Percentiles rank a stretch among this genome's conserved stretches.
phyloP scores from a whole-genome alignment of 2,329 filamentous ascomycete species.

The Aspergillus oerlinghausenensis region DNA sequence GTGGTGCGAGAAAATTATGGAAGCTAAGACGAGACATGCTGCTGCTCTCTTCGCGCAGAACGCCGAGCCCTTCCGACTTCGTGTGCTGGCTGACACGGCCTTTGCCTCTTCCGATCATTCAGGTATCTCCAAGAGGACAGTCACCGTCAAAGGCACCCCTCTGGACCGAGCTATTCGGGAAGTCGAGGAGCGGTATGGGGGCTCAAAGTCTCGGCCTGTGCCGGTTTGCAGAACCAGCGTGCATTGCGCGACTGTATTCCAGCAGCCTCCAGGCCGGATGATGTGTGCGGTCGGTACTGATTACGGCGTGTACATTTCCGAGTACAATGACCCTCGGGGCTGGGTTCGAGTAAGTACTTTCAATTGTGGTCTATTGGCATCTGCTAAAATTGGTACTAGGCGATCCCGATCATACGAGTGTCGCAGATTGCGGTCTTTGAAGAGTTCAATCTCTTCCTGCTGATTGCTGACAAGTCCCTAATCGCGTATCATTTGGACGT shows the following conservation, averaged over 20 bases:
- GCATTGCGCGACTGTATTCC: conserved; percentile 90
- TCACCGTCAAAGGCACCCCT: conserved; percentile 84
- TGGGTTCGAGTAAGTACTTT: conserved; percentile 73
- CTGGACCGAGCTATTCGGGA: conserved; percentile 86
- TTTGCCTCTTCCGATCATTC: conserved; percentile 54
- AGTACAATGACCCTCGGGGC: conserved; percentile 81
- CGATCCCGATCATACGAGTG: conserved; percentile 70
- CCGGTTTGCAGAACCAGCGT: conserved; percentile 82
- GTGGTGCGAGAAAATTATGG: conserved; percentile 90
- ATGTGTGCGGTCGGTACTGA: conserved; percentile 95
- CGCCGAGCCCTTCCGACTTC: conserved; percentile 87
- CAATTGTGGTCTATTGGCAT: not conserved
- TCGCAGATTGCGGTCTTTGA: conserved; percentile 93
- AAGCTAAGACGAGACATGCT: conserved; percentile 91
- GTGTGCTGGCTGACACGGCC: conserved; percentile 86
- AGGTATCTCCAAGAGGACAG: conserved; percentile 55
- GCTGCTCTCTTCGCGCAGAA: conserved; percentile 85
- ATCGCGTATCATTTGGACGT: conserved; percentile 93
- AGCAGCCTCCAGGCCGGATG: conserved; percentile 70
- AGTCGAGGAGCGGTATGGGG: conserved; percentile 68
- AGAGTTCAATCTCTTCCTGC: conserved; percentile 86
- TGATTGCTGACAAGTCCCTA: conserved; percentile 86
- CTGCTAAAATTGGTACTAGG: conserved; percentile 45
- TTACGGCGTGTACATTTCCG: conserved; percentile 85
- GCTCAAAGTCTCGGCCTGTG: conserved; percentile 59